Base-by-base conservation (phyloP, 129 eudicot species). In the Helianthus tuberosus region DNA sequence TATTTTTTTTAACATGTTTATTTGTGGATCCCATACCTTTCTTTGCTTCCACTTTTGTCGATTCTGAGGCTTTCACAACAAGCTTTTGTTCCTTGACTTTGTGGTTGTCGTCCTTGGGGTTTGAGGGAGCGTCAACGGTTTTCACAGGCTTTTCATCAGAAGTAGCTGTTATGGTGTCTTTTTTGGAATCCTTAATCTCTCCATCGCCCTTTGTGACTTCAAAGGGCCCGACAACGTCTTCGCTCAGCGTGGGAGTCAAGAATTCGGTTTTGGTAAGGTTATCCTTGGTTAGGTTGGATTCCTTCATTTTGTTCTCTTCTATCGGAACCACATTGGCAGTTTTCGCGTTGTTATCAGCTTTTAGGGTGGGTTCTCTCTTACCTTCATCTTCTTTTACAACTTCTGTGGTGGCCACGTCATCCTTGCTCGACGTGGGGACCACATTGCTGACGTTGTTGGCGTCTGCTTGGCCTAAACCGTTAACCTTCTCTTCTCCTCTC, bases 1-100 rank as follows among this genome's bases (percentile, higher is more conserved):
- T 25, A 14, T 51, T 27, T 52, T 3, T 4, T 6, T 20, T 20
- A 17, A 43, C 11, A 46, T 20, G 41, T 11, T 66, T 25, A 46
- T 20, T 61, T 36, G 20, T 32, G 67, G 7, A n/a, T 63, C 11
- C 16, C 67, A 12, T 64, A 79, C 82, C 82, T 79, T 53, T 65
- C 14, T 54, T 57, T 72, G 82, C 49, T 73, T 79, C 77, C 46
- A 64, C 73, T 64, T 53, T 66, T 35, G 61, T 57, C 12, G 61
- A 54, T 52, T 72, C 78, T 54, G 44, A 27, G 5, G 67, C 43
- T 39, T 57, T 58, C 11, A 46, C 66, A 71, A 64, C 72, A 51
- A 39, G 73, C 50, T 63, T 53, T 8, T 12, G 27, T 54, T 78
- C 82, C 32, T 44, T 60, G 44, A 55, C 68, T 44, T 52, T 46